A percentile compares a stretch with the other conserved stretches of the same genome.
Conservation (phyloP, 441 rosid species). For the Populus tomentosa region DNA sequence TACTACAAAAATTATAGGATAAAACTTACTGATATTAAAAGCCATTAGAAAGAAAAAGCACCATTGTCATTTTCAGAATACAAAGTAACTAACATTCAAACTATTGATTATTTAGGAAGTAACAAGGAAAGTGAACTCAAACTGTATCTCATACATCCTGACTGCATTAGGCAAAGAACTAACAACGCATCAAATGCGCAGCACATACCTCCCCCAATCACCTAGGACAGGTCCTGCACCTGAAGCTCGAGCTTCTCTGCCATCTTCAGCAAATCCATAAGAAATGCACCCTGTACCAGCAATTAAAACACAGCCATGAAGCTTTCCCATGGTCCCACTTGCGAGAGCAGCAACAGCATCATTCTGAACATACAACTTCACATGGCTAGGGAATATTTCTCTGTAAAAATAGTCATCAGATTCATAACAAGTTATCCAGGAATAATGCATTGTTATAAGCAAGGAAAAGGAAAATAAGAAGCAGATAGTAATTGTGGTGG, state of each 20-base stretch:
- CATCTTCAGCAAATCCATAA: conserved; percentile 81
- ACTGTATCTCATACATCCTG: background rate
- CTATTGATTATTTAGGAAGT: background rate
- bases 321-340: conserved; percentile 89
- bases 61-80: background rate
- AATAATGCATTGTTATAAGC: background rate
- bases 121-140: background rate
- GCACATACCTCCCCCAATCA: conserved; percentile 85
- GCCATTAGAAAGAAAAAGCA: background rate
- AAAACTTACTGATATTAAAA: background rate
- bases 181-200: background rate
- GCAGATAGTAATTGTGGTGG: background rate
- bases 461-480: background rate
- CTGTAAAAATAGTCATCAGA: conserved; percentile 33
- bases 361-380: conserved; percentile 68
- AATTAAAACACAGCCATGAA: conserved; percentile 87
- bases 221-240: conserved; percentile 92
- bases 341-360: conserved; percentile 92
- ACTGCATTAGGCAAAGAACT: background rate
- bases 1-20: background rate
- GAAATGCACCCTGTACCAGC: conserved; percentile 95
- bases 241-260: conserved; percentile 83
- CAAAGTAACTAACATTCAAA: background rate
- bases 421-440: background rate
- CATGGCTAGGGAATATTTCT: conserved; percentile 66